Evolutionary conservation across 768 basidiomycete genomes (phyloP), one percentile per base, ranked within the genome.

Genomic region (Tephrocybe sp.): DNA sequence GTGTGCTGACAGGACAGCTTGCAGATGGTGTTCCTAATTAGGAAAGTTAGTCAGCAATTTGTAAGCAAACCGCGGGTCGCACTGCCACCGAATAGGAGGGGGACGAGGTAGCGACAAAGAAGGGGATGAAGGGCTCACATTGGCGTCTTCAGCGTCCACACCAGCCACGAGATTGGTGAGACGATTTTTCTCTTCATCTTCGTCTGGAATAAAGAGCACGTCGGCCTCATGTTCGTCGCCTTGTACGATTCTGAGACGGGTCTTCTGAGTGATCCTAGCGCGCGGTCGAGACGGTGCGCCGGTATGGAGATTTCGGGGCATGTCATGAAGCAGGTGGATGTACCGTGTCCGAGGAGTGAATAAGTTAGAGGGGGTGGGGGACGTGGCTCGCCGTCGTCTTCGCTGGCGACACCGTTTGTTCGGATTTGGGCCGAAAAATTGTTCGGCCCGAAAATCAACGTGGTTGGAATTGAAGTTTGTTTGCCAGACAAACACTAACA

Each of bases 241-340:
- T 68, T 84, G 82, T 64, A 85, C 72, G 73, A 93, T 84, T 75
- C 82, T 88, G 65, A 93, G 87, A 54, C 89, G 84, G 62, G 88
- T 90, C 78, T 93, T 93, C 76, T 92, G 91, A 67, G 89, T 93
- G 73, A 93, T 86, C 68, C 89, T 85, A 73, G 90, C 91, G 71
- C 89, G 85, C 69, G 90, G 72, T 72, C 88, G 85, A 59, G 87
- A 82, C 54, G 88, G 85, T 61, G 85, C 80, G 71, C 82, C 84
- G 74, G 85, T 70, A 71, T 82, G 82, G 62, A 82, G 84, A 71
- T 83, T 85, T 65, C 87, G 87, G 80, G 87, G 87, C 88, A 90
- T 90, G 68, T 86, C 86, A 89, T 89, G 85, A 84, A 85, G 69
- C 62, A 75, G 67, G 62, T 65, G 66, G 62, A 60, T 60, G 57